These are phyloP conservation scores for Paecilomyces formosus DNA, from an alignment of 2,329 filamentous ascomycete species.

Conservation along the genomic window DNA sequence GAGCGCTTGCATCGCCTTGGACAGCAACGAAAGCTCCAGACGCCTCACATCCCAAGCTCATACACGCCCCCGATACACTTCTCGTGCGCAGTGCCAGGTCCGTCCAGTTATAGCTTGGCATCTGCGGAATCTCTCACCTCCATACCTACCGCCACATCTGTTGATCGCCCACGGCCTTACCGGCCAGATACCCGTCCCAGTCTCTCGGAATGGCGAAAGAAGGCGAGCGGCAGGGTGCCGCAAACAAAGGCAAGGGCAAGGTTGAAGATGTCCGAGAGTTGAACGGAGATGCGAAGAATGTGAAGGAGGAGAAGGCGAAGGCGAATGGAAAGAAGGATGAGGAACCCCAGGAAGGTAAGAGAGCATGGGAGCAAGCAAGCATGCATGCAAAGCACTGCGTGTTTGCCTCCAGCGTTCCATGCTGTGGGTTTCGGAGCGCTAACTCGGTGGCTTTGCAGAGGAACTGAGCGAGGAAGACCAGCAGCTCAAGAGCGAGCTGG, in stretches of 20 bases:
- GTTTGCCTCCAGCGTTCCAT: not conserved
- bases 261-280: conserved; percentile 60
- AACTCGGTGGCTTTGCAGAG: conserved; percentile 49
- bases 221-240: conserved; percentile 73
- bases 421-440: conserved; percentile 21
- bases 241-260: conserved; percentile 97
- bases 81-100: not conserved
- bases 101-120: not conserved
- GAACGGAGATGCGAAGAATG: conserved; percentile 45
- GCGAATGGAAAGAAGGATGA: conserved; percentile 69
- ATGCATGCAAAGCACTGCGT: not conserved
- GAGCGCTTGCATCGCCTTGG: not conserved
- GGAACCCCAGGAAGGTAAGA: conserved; percentile 53
- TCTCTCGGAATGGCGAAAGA: conserved; percentile 72
- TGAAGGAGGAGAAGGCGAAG: conserved; percentile 62
- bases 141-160: conserved; percentile 1
- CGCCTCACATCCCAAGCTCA: not conserved
- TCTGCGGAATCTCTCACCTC: not conserved
- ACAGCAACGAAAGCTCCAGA: conserved; percentile 12
- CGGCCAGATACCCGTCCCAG: conserved; percentile 27
- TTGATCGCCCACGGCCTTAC: conserved; percentile 13
- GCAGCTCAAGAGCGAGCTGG: conserved; percentile 94
- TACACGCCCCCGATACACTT: not conserved
- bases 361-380: conserved; percentile 3
- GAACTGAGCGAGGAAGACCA: conserved; percentile 97